Percentiles rank a stretch among this genome's conserved stretches.
phyloP scores from a whole-genome alignment of 2,329 filamentous ascomycete genomes.

The Myriangium duriaei region DNA sequence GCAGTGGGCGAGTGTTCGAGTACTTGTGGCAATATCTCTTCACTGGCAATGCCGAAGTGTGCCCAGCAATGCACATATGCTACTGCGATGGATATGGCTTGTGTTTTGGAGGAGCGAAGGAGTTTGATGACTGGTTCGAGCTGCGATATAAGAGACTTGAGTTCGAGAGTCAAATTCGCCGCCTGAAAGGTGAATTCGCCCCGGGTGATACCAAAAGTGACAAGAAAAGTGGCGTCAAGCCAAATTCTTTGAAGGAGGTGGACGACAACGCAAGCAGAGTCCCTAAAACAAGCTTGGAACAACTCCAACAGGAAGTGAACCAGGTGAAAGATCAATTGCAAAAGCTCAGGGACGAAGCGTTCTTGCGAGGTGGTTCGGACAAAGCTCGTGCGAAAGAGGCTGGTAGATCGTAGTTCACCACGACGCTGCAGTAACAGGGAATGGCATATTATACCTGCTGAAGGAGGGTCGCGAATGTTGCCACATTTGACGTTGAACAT shows the following conservation, averaged over 20 bases:
- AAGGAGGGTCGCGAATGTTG: no score
- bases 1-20: slow-evolving; percentile 50
- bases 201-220: background rate
- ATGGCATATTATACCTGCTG: no score
- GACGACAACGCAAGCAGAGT: background rate
- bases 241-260: background rate
- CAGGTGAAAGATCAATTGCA: slow-evolving; percentile 1
- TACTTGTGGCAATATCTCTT: slow-evolving; percentile 54
- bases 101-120: slow-evolving; percentile 43
- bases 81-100: slow-evolving; percentile 53
- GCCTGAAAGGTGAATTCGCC: background rate
- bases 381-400: slow-evolving; percentile 2
- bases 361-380: slow-evolving; percentile 1
- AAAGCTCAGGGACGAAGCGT: slow-evolving; percentile 8
- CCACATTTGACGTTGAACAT: no score
- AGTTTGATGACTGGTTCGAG: slow-evolving; percentile 38
- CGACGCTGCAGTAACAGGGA: no score
- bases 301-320: slow-evolving; percentile 1
- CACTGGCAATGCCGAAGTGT: slow-evolving; percentile 36
- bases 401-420: no score
- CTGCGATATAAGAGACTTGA: slow-evolving; percentile 22
- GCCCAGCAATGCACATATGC: slow-evolving; percentile 43
- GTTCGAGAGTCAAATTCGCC: slow-evolving; percentile 3
- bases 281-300: slow-evolving; percentile 1
- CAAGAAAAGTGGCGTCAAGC: background rate